Evolutionary conservation across 768 basidiomycete genomes (phyloP), one percentile per base, ranked within the genome.

Genomic region (Lactarius pseudohatsudake): DNA sequence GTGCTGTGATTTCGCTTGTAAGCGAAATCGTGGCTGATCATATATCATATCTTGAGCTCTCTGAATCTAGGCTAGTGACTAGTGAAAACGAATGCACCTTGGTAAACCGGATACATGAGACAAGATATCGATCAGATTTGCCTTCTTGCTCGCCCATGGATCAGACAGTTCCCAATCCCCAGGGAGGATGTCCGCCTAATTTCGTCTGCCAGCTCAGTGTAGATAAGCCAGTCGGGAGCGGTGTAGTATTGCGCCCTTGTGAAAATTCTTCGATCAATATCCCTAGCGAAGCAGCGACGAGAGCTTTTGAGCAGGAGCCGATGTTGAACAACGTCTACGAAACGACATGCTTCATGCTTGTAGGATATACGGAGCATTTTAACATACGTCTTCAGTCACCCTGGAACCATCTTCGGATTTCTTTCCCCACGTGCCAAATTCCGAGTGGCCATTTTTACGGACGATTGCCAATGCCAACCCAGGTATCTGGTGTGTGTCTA

Each of bases 61-160:
- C n/a, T n/a, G n/a, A n/a, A n/a, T n/a, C n/a, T n/a, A n/a, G n/a
- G n/a, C n/a, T n/a, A n/a, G n/a, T n/a, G n/a, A n/a, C n/a, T n/a
- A 38, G 13, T 38, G n/a, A 4, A 30, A 61, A n/a, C 2, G 3
- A 11, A 47, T 68, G 3, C 32, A n/a, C 80, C 77, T 71, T 2
- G 75, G 74, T 10, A 83, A 2, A 6, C 81, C 82, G 38, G 79
- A 76, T 11, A 77, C 73, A 30, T 81, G 82, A 3, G 79, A 73
- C 18, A 82, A 67, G 1, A 78, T 73, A 64, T 83, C 81, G 7
- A 73, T 71, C 15, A 82, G 13, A 55, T 74, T 78, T 0, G 77
- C 77, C 59, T 73, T 76, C 61, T 75, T 67, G 18, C 72, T 77
- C 0, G 81, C 79, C 76, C 77, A 80, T 22, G 75, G 69, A 67